Percentiles rank a stretch among this genome's conserved stretches.
Evolutionary conservation across 148 eudicot species (phyloP).

Genomic region (Silene uniflora): DNA sequence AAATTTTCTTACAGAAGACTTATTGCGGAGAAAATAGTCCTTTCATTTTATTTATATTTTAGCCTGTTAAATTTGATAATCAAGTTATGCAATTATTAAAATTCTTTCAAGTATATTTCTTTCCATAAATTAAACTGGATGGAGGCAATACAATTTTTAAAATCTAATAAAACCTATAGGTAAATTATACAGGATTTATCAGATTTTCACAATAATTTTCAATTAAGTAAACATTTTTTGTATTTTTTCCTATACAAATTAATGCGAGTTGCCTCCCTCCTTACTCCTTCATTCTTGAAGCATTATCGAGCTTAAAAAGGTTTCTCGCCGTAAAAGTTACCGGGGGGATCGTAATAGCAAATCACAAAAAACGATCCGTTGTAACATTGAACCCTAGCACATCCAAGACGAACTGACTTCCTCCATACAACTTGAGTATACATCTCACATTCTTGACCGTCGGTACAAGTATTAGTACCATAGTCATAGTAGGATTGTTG

Average conservation of each 20-base stretch:
- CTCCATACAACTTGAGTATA: conserved; percentile 53
- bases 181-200: too few species aligned
- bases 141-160: neutral
- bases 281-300: too few species aligned
- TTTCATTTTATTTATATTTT: too few species aligned
- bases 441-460: conserved; percentile 26
- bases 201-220: too few species aligned
- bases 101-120: too few species aligned
- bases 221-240: neutral
- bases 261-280: too few species aligned
- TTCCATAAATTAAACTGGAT: neutral
- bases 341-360: conserved; percentile 44
- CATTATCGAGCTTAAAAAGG: conserved; percentile 21
- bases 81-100: too few species aligned
- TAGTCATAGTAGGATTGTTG: conserved; percentile 33
- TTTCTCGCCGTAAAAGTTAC: conserved; percentile 29
- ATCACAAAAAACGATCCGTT: conserved; percentile 29
- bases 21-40: too few species aligned
- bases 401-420: conserved; percentile 33
- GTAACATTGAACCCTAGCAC: conserved; percentile 41
- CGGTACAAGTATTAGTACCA: conserved; percentile 27
- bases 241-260: too few species aligned
- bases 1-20: too few species aligned
- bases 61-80: too few species aligned
- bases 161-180: neutral